Conservation (phyloP, 306 rosid genomes). For the Medicago ruthenica region DNA sequence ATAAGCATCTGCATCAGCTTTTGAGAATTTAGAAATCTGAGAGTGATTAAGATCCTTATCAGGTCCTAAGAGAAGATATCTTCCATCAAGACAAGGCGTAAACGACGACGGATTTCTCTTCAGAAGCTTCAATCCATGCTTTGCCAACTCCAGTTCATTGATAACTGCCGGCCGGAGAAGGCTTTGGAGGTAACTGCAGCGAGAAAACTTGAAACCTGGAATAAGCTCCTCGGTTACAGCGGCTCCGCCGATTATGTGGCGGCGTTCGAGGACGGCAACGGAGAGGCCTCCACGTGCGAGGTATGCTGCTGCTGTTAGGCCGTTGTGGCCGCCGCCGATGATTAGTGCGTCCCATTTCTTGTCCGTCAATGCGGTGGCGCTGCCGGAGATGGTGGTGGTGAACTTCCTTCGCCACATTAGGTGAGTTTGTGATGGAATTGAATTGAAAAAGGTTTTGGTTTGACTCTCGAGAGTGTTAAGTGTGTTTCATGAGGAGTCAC, state of each 20-base stretch:
- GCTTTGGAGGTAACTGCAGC: conserved; percentile 93
- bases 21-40: conserved; percentile 86
- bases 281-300: conserved; percentile 89
- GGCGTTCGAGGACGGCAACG: conserved; percentile 94
- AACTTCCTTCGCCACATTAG: conserved; percentile 81
- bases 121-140: conserved; percentile 86
- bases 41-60: conserved; percentile 69
- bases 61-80: conserved; percentile 83
- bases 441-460: too few relatives aligned
- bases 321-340: conserved; percentile 96
- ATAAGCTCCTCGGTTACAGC: conserved; percentile 85
- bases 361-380: conserved; percentile 47
- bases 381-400: conserved; percentile 37
- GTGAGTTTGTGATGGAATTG: too few relatives aligned
- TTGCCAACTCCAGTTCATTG: conserved; percentile 72
- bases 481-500: too few relatives aligned
- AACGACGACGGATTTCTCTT: conserved; percentile 87
- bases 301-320: conserved; percentile 91
- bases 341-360: conserved; percentile 92
- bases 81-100: conserved; percentile 92
- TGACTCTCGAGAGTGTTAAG: too few relatives aligned
- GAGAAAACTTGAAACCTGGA: conserved; percentile 91
- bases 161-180: conserved; percentile 86
- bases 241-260: conserved; percentile 90
- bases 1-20: conserved; percentile 77